These are phyloP conservation scores for Ophiostoma quercus DNA, from an alignment of 2,329 filamentous ascomycete species.

Conservation along the genomic window DNA sequence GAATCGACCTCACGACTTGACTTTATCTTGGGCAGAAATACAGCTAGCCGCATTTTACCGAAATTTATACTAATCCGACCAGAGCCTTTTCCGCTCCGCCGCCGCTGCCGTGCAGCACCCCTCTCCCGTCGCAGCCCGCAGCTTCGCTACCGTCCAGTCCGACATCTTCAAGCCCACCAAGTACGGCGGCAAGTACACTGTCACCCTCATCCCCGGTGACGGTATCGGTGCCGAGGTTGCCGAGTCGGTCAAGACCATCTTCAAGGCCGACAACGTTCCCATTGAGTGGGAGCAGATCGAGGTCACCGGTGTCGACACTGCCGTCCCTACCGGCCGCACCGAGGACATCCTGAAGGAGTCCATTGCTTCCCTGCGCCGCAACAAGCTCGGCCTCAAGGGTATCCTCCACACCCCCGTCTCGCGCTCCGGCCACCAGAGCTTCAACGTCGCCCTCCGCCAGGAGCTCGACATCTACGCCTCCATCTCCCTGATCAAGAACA, in stretches of 20 bases:
- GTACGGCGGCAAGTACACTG: slow-evolving; percentile 98
- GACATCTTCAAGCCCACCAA: slow-evolving; percentile 99
- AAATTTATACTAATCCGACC: slow-evolving; percentile 15
- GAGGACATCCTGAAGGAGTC: slow-evolving; percentile 95
- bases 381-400: slow-evolving; percentile 98
- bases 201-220: slow-evolving; percentile 96
- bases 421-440: slow-evolving; percentile 94
- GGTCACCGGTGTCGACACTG: slow-evolving; percentile 82
- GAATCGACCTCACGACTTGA: slow-evolving; percentile 20
- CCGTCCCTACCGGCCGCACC: slow-evolving; percentile 66
- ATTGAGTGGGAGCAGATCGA: slow-evolving; percentile 99
- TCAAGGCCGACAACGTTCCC: slow-evolving; percentile 98
- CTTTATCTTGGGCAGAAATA: neutral
- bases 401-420: slow-evolving; percentile 97
- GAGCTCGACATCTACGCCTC: slow-evolving; percentile 99
- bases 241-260: slow-evolving; percentile 97
- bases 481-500: slow-evolving; percentile 98
- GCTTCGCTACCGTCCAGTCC: slow-evolving; percentile 77
- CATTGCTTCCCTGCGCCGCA: slow-evolving; percentile 90
- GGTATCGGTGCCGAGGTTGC: slow-evolving; percentile 97
- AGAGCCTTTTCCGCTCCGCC: slow-evolving; percentile 51
- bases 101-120: slow-evolving; percentile 39
- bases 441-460: slow-evolving; percentile 98
- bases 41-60: too few relatives aligned
- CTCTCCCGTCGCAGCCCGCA: slow-evolving; percentile 39